A percentile compares a stretch with the other conserved stretches of the same genome.
These are phyloP conservation scores for Pleurotus eryngii DNA, from an alignment of 768 basidiomycete genomes.

Conservation along the genomic window DNA sequence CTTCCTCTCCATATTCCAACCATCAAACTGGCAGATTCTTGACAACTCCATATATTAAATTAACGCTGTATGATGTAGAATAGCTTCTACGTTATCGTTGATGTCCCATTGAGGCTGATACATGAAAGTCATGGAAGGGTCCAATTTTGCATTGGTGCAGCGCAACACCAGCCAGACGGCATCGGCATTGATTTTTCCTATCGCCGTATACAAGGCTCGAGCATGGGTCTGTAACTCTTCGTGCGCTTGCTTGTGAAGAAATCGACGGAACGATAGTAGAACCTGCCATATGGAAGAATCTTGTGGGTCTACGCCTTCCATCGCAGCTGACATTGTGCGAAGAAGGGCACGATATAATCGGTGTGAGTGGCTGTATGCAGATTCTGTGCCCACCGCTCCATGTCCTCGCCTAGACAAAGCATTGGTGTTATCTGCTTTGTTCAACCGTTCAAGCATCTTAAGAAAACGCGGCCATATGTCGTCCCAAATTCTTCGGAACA, in stretches of 20 bases:
- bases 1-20: slow-evolving; percentile 14
- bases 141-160: slow-evolving; percentile 45
- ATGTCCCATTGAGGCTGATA: slow-evolving; percentile 63
- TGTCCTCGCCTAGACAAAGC: slow-evolving; percentile 60
- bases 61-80: slow-evolving; percentile 22
- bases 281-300: slow-evolving; percentile 82
- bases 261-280: slow-evolving; percentile 69
- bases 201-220: slow-evolving; percentile 56
- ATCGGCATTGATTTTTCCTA: slow-evolving; percentile 67
- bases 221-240: slow-evolving; percentile 72
- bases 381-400: slow-evolving; percentile 56
- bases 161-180: slow-evolving; percentile 79
- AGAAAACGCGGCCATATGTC: slow-evolving; percentile 89
- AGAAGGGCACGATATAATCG: slow-evolving; percentile 76
- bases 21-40: slow-evolving; percentile 9
- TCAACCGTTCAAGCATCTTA: slow-evolving; percentile 54
- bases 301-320: slow-evolving; percentile 63
- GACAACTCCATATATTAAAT: neutral
- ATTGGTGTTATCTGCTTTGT: slow-evolving; percentile 58
- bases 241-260: slow-evolving; percentile 64
- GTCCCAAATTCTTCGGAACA: slow-evolving; percentile 83
- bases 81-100: slow-evolving; percentile 32
- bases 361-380: slow-evolving; percentile 79
- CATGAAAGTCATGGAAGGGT: slow-evolving; percentile 47
- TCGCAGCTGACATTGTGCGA: slow-evolving; percentile 66